phyloP scores from a whole-genome alignment of 2,329 filamentous ascomycete species.

The Aureobasidium pullulans region DNA sequence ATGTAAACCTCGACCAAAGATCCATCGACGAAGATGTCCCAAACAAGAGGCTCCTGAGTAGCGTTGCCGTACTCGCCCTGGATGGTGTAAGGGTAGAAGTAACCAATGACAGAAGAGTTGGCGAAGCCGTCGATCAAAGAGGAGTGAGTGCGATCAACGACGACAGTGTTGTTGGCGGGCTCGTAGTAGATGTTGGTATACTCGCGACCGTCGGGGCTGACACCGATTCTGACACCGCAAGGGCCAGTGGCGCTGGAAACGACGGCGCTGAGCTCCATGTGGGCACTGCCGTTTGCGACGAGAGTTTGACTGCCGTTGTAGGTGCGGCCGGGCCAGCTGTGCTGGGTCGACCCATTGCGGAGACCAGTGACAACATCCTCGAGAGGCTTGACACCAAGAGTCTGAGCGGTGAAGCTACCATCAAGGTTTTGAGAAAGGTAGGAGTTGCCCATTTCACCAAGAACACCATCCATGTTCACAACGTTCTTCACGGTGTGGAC shows the following conservation, averaged over 20 bases:
- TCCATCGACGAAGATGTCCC: constrained; percentile 42
- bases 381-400: constrained; percentile 37
- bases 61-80: constrained; percentile 20
- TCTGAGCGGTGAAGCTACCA: constrained; percentile 35
- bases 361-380: constrained; percentile 37
- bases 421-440: constrained; percentile 25
- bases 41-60: constrained; percentile 31
- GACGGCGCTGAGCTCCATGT: constrained; percentile 36
- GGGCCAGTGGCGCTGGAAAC: constrained; percentile 32
- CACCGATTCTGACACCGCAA: constrained; percentile 36
- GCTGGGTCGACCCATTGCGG: constrained; percentile 25
- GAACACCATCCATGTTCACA: constrained; percentile 27
- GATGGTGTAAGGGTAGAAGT: constrained; percentile 38
- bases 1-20: constrained; percentile 41
- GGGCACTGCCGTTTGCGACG: constrained; percentile 24
- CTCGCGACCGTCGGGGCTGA: constrained; percentile 37
- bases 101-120: constrained; percentile 38
- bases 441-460: constrained; percentile 30
- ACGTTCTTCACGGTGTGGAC: constrained; percentile 37
- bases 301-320: constrained; percentile 25
- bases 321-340: constrained; percentile 19
- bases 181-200: constrained; percentile 39
- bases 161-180: constrained; percentile 39
- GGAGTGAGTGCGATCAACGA: constrained; percentile 37
- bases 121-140: constrained; percentile 35